These are phyloP conservation scores for Trichophyton mentagrophytes DNA, from an alignment of 2,329 filamentous ascomycete genomes.

Conservation along the genomic window DNA sequence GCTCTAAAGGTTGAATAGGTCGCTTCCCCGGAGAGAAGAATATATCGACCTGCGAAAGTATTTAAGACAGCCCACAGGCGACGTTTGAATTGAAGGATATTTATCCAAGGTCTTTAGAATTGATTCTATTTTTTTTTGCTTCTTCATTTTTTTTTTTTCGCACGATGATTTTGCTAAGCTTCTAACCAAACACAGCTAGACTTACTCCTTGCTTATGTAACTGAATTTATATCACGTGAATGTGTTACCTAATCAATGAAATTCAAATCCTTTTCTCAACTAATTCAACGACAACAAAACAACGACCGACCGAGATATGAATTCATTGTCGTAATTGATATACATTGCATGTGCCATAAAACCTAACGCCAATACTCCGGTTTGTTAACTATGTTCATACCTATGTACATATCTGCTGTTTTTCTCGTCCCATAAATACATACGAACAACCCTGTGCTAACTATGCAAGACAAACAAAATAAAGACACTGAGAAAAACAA, in stretches of 20 bases:
- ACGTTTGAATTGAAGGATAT: neutral
- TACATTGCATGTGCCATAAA: neutral
- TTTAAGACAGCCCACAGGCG: neutral
- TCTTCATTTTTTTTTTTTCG: constrained; percentile 2
- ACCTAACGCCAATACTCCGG: constrained; percentile 1
- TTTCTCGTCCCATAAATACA: neutral
- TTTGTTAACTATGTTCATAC: neutral
- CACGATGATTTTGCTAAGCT: constrained; percentile 1
- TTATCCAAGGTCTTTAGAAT: neutral
- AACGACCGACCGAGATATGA: neutral
- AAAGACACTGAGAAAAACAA: neutral
- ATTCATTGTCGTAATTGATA: neutral
- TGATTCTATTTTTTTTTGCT: neutral
- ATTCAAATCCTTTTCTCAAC: neutral
- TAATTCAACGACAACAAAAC: neutral
- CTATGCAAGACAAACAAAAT: neutral
- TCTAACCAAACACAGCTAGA: neutral
- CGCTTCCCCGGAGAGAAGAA: neutral
- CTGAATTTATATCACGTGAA: too few species aligned
- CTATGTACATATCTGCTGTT: neutral
- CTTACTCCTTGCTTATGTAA: neutral
- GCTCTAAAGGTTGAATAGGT: neutral
- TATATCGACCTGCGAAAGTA: neutral
- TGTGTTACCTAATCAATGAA: too few species aligned
- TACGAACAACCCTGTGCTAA: neutral